Evolutionary conservation across 2,329 filamentous ascomycete genomes (phyloP), one percentile per base, ranked within the genome.

Genomic region (Camillea tinctor): DNA sequence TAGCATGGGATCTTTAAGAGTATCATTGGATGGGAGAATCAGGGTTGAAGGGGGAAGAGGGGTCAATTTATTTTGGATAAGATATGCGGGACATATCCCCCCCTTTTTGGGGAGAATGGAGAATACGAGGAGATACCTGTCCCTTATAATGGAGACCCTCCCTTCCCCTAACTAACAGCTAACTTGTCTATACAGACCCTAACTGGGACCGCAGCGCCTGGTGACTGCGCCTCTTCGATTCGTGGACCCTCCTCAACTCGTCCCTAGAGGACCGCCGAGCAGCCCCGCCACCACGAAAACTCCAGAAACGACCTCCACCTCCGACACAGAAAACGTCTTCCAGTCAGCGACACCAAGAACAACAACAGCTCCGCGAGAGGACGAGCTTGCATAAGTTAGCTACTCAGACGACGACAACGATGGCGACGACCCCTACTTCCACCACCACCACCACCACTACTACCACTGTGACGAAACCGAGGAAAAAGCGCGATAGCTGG

Each of bases 171-270:
- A 26, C 26, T 30, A 30, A 30, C 26, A 58, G 23, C 59, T 68
- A 60, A 67, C 64, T 50, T 17, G 7, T 63, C 44, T 51, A 23
- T 20, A n/a, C 53, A 92, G 89, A 93, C 76, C 90, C 90, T 20
- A 92, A 91, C 79, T 97, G 93, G 93, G 93, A 97, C 79, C 87
- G 91, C 63, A 93, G 93, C 78, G 90, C 91, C 50, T 95, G 92
- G 91, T 95, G 82, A 87, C 76, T 72, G 63, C 69, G 71, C 52
- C 69, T 71, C 49, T 68, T 74, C 63, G 73, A 74, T 64, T 73
- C 72, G 60, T 72, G 71, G 66, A 59, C 63, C 54, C 60, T 69
- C 61, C 60, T 69, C 61, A 40, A 59, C 58, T 67, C 58, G 8
- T 30, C 26, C 26, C 26, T 30, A 7, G 26, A 11, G 52, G 68